A percentile compares a stretch with the other conserved stretches of the same genome.
Evolutionary conservation across 768 basidiomycete species (phyloP).

Genomic region (Russula foetens): DNA sequence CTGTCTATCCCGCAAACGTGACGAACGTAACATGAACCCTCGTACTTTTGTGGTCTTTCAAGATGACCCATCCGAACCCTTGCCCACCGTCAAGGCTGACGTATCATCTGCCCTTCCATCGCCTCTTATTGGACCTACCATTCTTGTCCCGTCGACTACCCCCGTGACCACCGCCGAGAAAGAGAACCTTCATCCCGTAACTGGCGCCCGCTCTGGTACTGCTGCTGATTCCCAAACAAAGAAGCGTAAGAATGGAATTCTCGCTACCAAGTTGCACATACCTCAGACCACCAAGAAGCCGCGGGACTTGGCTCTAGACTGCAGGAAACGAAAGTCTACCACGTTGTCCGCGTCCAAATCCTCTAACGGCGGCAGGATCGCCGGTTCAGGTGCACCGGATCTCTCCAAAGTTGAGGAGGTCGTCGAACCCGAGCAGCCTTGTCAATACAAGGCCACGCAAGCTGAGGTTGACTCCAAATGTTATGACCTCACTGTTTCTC

Average conservation of each 20-base stretch:
- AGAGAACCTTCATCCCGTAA: conserved; percentile 72
- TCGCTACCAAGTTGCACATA: conserved; percentile 43
- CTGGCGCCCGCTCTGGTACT: conserved; percentile 50
- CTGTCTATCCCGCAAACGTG: conserved; percentile 5
- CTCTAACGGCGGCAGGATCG: conserved; percentile 2
- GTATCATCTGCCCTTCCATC: conserved; percentile 24
- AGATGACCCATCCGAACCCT: conserved; percentile 38
- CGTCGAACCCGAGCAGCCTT: conserved; percentile 44
- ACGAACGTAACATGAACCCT: conserved; percentile 37
- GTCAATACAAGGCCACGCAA: conserved; percentile 40
- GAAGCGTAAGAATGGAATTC: conserved; percentile 55
- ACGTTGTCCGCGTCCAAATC: conserved; percentile 22
- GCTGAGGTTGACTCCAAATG: conserved; percentile 61
- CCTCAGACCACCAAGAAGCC: conserved; percentile 36
- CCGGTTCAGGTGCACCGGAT: conserved; percentile 17
- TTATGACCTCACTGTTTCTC: conserved; percentile 72
- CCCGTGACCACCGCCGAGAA: conserved; percentile 41
- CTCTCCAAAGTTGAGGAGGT: conserved; percentile 35
- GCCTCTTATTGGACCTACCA: conserved; percentile 25
- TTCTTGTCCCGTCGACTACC: conserved; percentile 21
- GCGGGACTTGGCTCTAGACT: conserved; percentile 35
- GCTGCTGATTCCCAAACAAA: conserved; percentile 34
- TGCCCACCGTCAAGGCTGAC: conserved; percentile 26
- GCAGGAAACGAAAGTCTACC: conserved; percentile 54
- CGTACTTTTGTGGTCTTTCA: conserved; percentile 60